Conservation (phyloP, 306 rosid genomes). For the Sicyos baderoa region DNA sequence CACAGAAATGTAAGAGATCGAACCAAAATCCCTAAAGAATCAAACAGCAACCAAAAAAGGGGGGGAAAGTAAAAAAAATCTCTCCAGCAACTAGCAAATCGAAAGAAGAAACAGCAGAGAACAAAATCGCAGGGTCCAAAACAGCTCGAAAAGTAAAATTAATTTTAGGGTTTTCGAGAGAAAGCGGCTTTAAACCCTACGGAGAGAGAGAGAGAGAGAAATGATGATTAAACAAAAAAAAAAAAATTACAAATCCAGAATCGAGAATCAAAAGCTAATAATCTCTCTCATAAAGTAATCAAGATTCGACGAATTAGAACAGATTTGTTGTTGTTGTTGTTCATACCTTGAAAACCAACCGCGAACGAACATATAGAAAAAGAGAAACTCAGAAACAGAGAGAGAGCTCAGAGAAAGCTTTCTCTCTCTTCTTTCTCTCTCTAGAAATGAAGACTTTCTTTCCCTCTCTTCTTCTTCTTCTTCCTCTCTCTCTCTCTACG, state of each 20-base stretch:
- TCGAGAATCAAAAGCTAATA: too few species aligned
- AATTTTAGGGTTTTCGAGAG: slow-evolving; percentile 24
- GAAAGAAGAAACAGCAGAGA: slow-evolving; percentile 6
- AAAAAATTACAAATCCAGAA: slow-evolving; percentile 21
- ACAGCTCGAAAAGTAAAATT: slow-evolving; percentile 17
- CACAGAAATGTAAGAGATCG: slow-evolving; percentile 8
- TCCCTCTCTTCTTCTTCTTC: slow-evolving; percentile 19
- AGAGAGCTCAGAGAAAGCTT: slow-evolving; percentile 34
- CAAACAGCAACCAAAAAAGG: background rate
- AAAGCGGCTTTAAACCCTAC: slow-evolving; percentile 61
- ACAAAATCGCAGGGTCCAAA: too few species aligned
- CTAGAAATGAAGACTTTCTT: slow-evolving; percentile 25
- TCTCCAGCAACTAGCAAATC: slow-evolving; percentile 13
- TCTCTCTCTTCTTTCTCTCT: slow-evolving; percentile 40
- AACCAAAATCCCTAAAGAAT: slow-evolving; percentile 20
- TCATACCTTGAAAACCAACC: slow-evolving; percentile 54
- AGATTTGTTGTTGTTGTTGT: slow-evolving; percentile 9
- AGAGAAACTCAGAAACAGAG: slow-evolving; percentile 28
- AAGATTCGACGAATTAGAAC: too few species aligned
- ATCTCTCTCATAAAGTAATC: background rate
- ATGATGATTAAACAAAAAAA: too few species aligned
- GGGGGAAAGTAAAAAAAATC: background rate
- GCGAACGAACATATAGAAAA: slow-evolving; percentile 25
- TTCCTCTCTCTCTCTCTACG: slow-evolving; percentile 28
- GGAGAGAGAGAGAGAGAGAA: background rate